phyloP scores from a whole-genome alignment of 169 alveolate genomes.

The Plasmodium adleri region DNA sequence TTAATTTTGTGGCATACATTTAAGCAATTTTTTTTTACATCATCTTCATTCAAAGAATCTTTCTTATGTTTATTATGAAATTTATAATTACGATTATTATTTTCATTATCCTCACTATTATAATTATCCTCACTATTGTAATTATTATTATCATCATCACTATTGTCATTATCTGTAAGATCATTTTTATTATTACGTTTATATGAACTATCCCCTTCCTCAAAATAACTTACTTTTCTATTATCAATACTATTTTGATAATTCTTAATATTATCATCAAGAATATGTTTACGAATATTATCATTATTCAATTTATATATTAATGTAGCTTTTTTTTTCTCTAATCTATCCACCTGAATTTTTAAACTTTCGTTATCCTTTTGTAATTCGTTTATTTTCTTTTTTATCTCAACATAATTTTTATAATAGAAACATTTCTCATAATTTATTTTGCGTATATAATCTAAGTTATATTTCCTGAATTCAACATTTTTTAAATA shows the following conservation, averaged over 20 bases:
- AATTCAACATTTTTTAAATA: constrained; percentile 1
- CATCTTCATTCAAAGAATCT: too few relatives aligned
- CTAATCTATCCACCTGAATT: constrained; percentile 46
- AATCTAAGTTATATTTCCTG: constrained; percentile 12
- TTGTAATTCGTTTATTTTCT: constrained; percentile 24
- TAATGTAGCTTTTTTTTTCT: constrained; percentile 44
- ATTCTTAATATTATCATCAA: neutral
- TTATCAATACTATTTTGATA: constrained; percentile 4
- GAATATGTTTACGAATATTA: constrained; percentile 22
- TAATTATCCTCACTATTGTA: neutral
- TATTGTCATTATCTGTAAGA: neutral
- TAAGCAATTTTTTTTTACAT: neutral
- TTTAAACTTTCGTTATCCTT: constrained; percentile 29
- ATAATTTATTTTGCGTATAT: constrained; percentile 37
- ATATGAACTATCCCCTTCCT: neutral
- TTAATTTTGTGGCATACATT: neutral
- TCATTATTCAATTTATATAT: constrained; percentile 39
- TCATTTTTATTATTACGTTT: neutral
- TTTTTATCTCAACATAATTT: constrained; percentile 22
- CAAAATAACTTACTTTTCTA: neutral
- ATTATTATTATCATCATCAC: neutral
- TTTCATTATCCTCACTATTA: neutral
- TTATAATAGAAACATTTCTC: constrained; percentile 43
- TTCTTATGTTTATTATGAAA: too few relatives aligned
- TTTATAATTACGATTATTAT: neutral